Base-by-base conservation (phyloP, 2,329 filamentous ascomycete genomes). In the Plectosphaerella cucumerina region DNA sequence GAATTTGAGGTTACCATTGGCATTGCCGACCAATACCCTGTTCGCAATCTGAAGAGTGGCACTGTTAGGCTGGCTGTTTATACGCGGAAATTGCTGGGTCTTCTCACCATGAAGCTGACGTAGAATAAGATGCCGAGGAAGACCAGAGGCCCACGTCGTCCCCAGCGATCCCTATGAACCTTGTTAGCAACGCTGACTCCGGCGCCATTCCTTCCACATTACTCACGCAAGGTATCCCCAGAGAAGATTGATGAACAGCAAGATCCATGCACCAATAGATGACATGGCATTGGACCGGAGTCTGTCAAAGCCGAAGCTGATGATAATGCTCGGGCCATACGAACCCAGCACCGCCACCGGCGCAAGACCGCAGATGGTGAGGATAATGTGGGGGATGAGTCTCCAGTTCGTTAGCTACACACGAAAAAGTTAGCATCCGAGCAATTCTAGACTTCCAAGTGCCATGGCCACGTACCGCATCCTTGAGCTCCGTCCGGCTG, bases 371-470 rank as follows among this genome's bases (percentile, higher is more conserved):
- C 50, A 37, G 34, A 69, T 59, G 1, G 65, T 68, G 22, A 56
- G 60, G 3, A 65, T 43, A 33, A 70, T 37, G 44, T 71, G 69
- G 4, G 67, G 62, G 8, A 70, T 53, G 6, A 71, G 59, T 18
- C 54, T 62, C 68, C 66, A 70, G 56, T 70, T 70, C 14, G 66
- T 67, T 15, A 70, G 58, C 63, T 70, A 43, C 20, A 5, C 31
- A 4, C 34, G 8, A 37, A 14, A 11, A 10, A 15, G 21, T 48
- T 50, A 21, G 34, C 31, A 4, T 22, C 26, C 26, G 26, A 9
- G 12, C 26, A 9, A 8, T 31, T 8, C 26, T 11, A 4, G 9
- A 23, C 15, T 50, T 33, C 11, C 6, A 21, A 43, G 31, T 9
- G 20, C 15, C 14, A 15, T 39, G 4, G 15, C 15, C 21, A 53